Evolutionary conservation across 352 stramenopile genomes (phyloP), one percentile per base, ranked within the genome.

Genomic region (Phytopythium helicoides): DNA sequence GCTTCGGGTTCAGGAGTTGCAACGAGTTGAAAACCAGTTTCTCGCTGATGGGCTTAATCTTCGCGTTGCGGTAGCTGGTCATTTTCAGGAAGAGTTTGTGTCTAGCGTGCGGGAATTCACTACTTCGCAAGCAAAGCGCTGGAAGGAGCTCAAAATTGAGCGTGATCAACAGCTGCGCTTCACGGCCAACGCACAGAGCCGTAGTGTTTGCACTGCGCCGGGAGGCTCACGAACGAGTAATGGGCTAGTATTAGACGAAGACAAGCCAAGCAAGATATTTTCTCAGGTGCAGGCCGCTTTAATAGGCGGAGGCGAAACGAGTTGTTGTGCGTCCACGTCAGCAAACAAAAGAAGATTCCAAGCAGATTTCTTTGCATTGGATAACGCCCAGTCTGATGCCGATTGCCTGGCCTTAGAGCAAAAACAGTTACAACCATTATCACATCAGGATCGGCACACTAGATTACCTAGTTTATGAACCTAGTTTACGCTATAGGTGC

Each of bases 71-170:
- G 68, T 69, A 10, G 37, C 71, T 0, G 69, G 80, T 14, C 57
- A 62, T 6, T 88, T 90, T 48, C 75, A 90, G 47, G 58, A 86
- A 23, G 75, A 79, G 15, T 90, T 90, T 48, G 80, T 87, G 36
- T 66, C 66, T 21, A 79, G 64, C 0, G 54, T 90, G 49, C 73
- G 76, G 8, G 62, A 60, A 25, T 90, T 90, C 42, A 60, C 71
- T 8, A 66, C 64, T 0, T 49, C 55, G 16, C 49, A 68, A 6
- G 57, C 62, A 19, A 66, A 70, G 0, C 81, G 84, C 38, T 90
- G 80, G 80, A 58, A 68, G 9, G 59, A 56, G 16, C 59, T 90
- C 9, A 68, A 82, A 42, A 58, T 64, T 5, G 75, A 86, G 1
- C 60, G 73, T 37, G 65, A 84, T 28, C 58, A 63, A 0, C 73